Base-by-base conservation (phyloP, 192 early-diverging fungal genomes). In the Backusella luteola region DNA sequence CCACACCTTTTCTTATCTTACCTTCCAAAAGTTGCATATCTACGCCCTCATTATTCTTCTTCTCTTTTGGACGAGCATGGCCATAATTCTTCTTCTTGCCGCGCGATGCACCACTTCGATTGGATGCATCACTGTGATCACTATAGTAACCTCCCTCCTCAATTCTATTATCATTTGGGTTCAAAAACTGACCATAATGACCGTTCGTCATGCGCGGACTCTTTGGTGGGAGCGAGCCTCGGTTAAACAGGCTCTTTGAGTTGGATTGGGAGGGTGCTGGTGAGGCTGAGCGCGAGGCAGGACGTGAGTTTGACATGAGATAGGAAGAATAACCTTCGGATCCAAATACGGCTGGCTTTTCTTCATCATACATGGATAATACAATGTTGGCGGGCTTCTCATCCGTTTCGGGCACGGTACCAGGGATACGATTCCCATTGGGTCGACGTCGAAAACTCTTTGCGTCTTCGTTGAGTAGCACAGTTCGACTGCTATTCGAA, bases 1-100 rank as follows among this genome's bases (percentile, higher is more conserved):
- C n/a, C 38, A 39, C 9, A 39, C 0, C 11, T 39, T 2, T 2
- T 49, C 19, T 6, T n/a, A 6, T n/a, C 46, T 49, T 84, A 94
- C 94, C 92, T 79, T 91, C 85, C 53, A 95, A 79, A 26, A 91
- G 67, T 21, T 91, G 87, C 72, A 96, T 87, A 83, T 95, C 93
- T 35, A 96, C 89, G 17, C 85, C 83, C 19, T 94, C 92, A 74
- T 89, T 89, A 68, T 90, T 91, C 83, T 94, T 96, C 19, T 74
- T 74, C 17, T 93, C 92, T 77, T 94, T 94, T 53, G 53, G n/a
- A 53, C 34, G 72, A 36, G 19, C 6, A 29, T 32, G 38, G 29
- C 34, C 11, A 52, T 34, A 72, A 26, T 3, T 42, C 73, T 74
- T 74, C 14, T 74, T 74, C 11, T 67, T 74, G 0, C 34, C n/a